phyloP scores from a whole-genome alignment of 768 basidiomycete genomes.

The Russula olivacea region DNA sequence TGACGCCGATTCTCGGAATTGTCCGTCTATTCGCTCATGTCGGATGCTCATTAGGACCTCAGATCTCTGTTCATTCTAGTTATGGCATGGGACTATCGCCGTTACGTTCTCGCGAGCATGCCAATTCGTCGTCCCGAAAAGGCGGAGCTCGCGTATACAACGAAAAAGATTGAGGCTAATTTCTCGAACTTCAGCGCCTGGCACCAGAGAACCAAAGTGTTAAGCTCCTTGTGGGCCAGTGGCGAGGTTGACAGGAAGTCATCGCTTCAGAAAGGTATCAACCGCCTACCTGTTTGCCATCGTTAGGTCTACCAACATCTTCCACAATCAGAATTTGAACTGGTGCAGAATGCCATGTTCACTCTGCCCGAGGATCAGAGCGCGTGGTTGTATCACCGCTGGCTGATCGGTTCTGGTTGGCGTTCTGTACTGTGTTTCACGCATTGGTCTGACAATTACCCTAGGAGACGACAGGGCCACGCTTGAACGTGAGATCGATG shows the following conservation, averaged over 20 bases:
- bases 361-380: constrained; percentile 96
- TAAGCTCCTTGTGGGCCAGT: constrained; percentile 57
- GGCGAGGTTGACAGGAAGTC: constrained; percentile 47
- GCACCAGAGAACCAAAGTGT: constrained; percentile 91
- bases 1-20: constrained; percentile 86
- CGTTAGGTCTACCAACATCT: not conserved
- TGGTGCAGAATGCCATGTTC: constrained; percentile 90
- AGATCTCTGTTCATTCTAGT: constrained; percentile 44
- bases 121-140: constrained; percentile 49
- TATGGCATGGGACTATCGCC: constrained; percentile 90
- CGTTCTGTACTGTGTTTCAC: not conserved
- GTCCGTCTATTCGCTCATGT: constrained; percentile 43
- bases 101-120: constrained; percentile 74
- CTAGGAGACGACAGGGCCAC: constrained; percentile 54
- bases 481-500: constrained; percentile 66
- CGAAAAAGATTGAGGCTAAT: constrained; percentile 84
- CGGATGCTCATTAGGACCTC: not conserved
- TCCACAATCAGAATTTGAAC: constrained; percentile 68
- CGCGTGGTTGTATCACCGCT: constrained; percentile 98
- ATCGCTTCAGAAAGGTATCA: constrained; percentile 62
- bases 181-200: constrained; percentile 99
- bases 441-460: not conserved
- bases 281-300: constrained; percentile 22
- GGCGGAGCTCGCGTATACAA: constrained; percentile 82
- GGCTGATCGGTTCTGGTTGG: constrained; percentile 81